These are phyloP conservation scores for Astrephomene gubernaculifera DNA, from an alignment of 139 green algal genomes.

Conservation along the genomic window DNA sequence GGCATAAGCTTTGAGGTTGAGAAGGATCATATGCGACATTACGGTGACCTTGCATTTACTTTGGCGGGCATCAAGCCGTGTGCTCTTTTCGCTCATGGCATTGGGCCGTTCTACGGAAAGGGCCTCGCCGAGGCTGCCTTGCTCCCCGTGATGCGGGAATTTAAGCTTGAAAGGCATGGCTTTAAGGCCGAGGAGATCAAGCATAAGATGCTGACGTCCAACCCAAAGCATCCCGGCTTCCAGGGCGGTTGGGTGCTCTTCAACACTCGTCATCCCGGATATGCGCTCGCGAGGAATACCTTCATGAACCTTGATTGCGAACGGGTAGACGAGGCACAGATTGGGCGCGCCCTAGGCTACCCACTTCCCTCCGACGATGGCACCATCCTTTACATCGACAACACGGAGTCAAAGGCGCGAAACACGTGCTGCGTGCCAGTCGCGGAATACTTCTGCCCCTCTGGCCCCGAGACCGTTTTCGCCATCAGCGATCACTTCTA, in stretches of 20 bases:
- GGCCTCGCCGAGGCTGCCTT: background rate
- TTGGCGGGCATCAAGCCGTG: conserved; percentile 1
- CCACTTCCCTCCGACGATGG: background rate
- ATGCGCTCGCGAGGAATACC: background rate
- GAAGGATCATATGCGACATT: background rate
- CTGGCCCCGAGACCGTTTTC: background rate
- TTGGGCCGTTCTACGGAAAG: background rate
- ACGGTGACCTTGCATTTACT: background rate
- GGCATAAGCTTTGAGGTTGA: background rate
- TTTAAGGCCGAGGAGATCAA: background rate
- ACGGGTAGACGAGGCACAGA: background rate
- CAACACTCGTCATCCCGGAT: background rate
- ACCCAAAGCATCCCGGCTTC: background rate
- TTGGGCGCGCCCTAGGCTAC: background rate
- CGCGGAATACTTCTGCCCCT: background rate
- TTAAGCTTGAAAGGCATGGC: background rate
- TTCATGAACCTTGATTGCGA: background rate
- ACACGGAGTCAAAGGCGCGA: background rate
- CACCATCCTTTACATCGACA: conserved; percentile 15
- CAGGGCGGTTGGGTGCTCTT: background rate
- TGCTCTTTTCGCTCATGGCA: background rate
- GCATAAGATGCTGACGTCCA: background rate
- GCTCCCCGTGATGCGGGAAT: background rate
- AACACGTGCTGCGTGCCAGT: background rate
- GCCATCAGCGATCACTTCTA: background rate